Conservation (phyloP, 1,284 basidiomycete genomes). For the Ceratobasidium sp. region DNA sequence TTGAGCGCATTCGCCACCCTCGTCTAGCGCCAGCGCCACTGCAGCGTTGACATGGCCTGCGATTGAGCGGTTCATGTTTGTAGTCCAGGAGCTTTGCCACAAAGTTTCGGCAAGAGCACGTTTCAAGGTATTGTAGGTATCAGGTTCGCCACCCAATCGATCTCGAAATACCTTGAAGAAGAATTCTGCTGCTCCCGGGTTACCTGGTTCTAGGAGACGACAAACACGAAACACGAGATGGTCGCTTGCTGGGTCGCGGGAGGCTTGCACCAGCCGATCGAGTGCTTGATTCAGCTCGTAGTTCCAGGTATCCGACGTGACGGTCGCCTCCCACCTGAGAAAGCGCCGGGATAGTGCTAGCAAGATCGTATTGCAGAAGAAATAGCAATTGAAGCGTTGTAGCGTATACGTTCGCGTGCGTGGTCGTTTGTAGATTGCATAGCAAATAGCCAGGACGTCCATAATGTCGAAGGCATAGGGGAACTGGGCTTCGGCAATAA, state of each 20-base stretch:
- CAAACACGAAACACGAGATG: conserved; percentile 4
- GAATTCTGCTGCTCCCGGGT: background rate
- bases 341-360: conserved; percentile 6
- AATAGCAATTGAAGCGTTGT: conserved; percentile 40
- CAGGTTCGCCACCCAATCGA: background rate
- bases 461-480: conserved; percentile 6
- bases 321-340: background rate
- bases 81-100: background rate
- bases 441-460: conserved; percentile 24
- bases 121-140: conserved; percentile 1
- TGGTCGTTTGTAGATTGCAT: background rate
- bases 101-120: background rate
- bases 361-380: conserved; percentile 23
- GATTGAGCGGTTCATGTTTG: background rate
- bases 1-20: background rate
- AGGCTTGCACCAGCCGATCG: background rate
- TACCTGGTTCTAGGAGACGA: background rate
- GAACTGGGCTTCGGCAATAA: conserved; percentile 9
- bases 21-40: background rate
- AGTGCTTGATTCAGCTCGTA: background rate
- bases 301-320: background rate
- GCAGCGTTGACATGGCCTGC: background rate
- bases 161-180: background rate
- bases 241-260: background rate
- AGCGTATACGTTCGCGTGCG: conserved; percentile 21